Conservation (phyloP, 179 eudicot species). For the Beta lomatogona region DNA sequence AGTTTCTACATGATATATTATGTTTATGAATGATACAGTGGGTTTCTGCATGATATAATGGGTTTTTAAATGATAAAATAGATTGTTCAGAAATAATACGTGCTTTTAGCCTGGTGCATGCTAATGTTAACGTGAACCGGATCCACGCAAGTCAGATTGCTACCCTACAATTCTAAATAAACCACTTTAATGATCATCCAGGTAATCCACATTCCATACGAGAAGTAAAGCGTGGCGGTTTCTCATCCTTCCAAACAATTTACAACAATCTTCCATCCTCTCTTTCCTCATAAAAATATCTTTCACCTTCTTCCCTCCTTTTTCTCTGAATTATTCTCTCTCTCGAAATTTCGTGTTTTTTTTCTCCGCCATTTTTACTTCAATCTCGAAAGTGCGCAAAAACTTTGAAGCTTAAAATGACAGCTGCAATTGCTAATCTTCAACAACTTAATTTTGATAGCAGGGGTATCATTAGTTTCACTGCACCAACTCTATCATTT, state of each 20-base stretch:
- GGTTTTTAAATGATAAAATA: too few relatives aligned
- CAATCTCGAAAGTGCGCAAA: not conserved
- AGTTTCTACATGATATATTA: too few relatives aligned
- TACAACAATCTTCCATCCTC: not conserved
- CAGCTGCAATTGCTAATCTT: conserved; percentile 9
- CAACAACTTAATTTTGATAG: conserved; percentile 4
- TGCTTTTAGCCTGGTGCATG: too few relatives aligned
- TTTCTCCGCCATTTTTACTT: not conserved
- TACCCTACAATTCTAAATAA: too few relatives aligned
- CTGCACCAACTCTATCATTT: not conserved
- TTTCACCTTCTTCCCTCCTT: not conserved
- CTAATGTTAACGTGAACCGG: too few relatives aligned
- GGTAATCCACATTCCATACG: not conserved
- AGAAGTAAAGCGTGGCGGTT: conserved; percentile 8
- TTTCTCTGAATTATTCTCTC: not conserved
- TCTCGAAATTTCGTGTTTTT: not conserved
- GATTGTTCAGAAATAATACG: too few relatives aligned
- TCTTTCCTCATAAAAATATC: not conserved
- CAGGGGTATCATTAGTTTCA: not conserved
- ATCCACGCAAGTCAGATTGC: too few relatives aligned
- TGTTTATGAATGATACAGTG: too few relatives aligned
- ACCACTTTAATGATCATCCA: too few relatives aligned
- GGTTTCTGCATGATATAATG: too few relatives aligned
- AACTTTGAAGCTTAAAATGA: not conserved
- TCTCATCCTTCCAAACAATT: conserved; percentile 6